These are phyloP conservation scores for Suillus placidus DNA, from an alignment of 768 basidiomycete genomes.

Conservation along the genomic window DNA sequence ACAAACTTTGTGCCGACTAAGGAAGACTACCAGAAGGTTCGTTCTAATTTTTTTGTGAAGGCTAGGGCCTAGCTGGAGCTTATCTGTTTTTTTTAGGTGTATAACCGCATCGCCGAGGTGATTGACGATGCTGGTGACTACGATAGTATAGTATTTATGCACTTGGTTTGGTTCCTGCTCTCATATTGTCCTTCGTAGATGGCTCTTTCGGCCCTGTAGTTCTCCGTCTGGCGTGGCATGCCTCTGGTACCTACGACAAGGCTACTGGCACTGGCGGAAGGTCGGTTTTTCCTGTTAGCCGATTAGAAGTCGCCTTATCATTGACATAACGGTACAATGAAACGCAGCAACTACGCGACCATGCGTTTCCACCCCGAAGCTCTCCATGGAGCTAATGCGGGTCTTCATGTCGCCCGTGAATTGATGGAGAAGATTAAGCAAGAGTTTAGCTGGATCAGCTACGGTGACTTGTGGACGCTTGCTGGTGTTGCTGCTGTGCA, in stretches of 20 bases:
- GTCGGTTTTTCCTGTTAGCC: conserved; percentile 37
- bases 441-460: conserved; percentile 91
- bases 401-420: conserved; percentile 76
- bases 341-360: conserved; percentile 89
- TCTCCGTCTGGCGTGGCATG: conserved; percentile 91
- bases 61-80: background rate
- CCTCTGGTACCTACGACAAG: conserved; percentile 93
- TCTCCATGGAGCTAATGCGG: conserved; percentile 81
- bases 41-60: conserved; percentile 9
- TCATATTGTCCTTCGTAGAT: conserved; percentile 47
- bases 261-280: conserved; percentile 77
- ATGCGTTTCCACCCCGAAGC: conserved; percentile 97
- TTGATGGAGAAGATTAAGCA: conserved; percentile 87
- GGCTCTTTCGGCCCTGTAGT: conserved; percentile 88
- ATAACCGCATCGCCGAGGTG: conserved; percentile 82
- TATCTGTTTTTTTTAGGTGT: conserved; percentile 57
- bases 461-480: conserved; percentile 97
- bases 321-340: conserved; percentile 15
- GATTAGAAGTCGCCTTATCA: conserved; percentile 9
- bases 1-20: conserved; percentile 74
- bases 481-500: conserved; percentile 90
- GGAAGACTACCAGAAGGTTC: conserved; percentile 88
- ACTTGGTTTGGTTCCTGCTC: background rate
- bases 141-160: conserved; percentile 63
- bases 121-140: conserved; percentile 73